These are phyloP conservation scores for Papilionanthe hybrid DNA, from an alignment of 116 monocot genomes.

Conservation along the genomic window DNA sequence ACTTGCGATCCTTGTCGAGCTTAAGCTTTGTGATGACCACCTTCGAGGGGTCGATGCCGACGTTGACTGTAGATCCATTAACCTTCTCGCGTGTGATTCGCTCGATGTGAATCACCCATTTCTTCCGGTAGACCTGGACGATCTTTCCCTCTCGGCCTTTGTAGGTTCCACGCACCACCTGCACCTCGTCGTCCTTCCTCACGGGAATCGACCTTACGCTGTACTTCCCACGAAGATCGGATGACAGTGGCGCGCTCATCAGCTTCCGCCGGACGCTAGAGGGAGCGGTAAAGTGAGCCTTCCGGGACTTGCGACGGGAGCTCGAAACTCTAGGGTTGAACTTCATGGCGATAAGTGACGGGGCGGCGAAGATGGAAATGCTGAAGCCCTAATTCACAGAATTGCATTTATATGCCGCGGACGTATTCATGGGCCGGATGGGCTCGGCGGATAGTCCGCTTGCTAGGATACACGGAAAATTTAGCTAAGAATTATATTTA, in stretches of 20 bases:
- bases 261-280: slow-evolving; percentile 59
- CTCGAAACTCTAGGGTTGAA: slow-evolving; percentile 39
- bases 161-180: slow-evolving; percentile 61
- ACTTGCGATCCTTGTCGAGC: slow-evolving; percentile 73
- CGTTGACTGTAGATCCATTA: slow-evolving; percentile 67
- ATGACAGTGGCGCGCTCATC: slow-evolving; percentile 69
- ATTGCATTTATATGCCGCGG: background rate
- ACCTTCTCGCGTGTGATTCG: slow-evolving; percentile 73
- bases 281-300: slow-evolving; percentile 50
- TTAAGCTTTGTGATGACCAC: slow-evolving; percentile 71
- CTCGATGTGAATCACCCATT: slow-evolving; percentile 78
- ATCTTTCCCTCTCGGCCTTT: slow-evolving; percentile 79
- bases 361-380: background rate
- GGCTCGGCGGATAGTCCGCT: too few species aligned
- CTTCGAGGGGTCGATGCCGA: slow-evolving; percentile 69
- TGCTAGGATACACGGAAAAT: too few species aligned
- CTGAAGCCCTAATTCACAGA: background rate
- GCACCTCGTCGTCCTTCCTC: slow-evolving; percentile 77
- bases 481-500: too few species aligned
- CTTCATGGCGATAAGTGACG: slow-evolving; percentile 24
- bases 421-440: background rate
- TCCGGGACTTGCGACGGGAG: slow-evolving; percentile 43
- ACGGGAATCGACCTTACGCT: slow-evolving; percentile 67
- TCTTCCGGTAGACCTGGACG: slow-evolving; percentile 69
- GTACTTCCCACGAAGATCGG: slow-evolving; percentile 69